Percentiles rank a stretch among this genome's conserved stretches.
phyloP scores from a whole-genome alignment of 2,329 filamentous ascomycete genomes.

The Monosporascus sp. region DNA sequence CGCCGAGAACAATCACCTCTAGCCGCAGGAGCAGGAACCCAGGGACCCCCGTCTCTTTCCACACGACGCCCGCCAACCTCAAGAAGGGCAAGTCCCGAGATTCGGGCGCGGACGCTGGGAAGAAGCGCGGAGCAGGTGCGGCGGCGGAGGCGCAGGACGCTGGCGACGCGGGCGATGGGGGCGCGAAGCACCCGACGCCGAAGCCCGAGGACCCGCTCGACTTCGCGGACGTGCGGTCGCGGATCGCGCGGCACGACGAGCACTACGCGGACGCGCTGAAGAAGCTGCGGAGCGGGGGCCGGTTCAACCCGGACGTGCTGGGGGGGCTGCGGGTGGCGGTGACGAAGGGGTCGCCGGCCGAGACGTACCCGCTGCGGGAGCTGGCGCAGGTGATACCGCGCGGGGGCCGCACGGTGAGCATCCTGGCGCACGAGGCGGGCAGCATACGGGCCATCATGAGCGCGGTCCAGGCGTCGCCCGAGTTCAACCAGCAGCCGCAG shows the following conservation, averaged over 20 bases:
- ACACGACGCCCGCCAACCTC: neutral
- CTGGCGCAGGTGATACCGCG: conserved; percentile 50
- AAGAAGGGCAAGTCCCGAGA: neutral
- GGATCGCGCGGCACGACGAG: conserved; percentile 34
- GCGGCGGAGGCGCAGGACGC: neutral
- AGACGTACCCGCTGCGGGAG: conserved; percentile 47
- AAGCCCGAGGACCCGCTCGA: conserved; percentile 42
- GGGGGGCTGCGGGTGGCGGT: conserved; percentile 38
- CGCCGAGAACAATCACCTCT: no score
- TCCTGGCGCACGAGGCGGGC: conserved; percentile 34
- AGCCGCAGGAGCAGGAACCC: no score
- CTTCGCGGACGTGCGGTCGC: conserved; percentile 44
- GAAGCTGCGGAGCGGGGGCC: conserved; percentile 41
- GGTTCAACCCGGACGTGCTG: conserved; percentile 47
- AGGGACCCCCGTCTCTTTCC: neutral
- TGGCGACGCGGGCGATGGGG: conserved; percentile 3
- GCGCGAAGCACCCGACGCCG: conserved; percentile 25
- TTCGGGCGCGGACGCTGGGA: neutral
- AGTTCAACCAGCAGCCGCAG: conserved; percentile 60
- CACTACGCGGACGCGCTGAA: conserved; percentile 37
- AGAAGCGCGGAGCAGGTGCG: conserved; percentile 1
- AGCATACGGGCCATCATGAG: conserved; percentile 52
- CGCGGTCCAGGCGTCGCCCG: conserved; percentile 46
- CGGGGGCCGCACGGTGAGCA: conserved; percentile 32
- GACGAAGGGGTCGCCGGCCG: conserved; percentile 23